phyloP scores from a whole-genome alignment of 163 green algal species.

The Chlamydomonas reinhardtii region DNA sequence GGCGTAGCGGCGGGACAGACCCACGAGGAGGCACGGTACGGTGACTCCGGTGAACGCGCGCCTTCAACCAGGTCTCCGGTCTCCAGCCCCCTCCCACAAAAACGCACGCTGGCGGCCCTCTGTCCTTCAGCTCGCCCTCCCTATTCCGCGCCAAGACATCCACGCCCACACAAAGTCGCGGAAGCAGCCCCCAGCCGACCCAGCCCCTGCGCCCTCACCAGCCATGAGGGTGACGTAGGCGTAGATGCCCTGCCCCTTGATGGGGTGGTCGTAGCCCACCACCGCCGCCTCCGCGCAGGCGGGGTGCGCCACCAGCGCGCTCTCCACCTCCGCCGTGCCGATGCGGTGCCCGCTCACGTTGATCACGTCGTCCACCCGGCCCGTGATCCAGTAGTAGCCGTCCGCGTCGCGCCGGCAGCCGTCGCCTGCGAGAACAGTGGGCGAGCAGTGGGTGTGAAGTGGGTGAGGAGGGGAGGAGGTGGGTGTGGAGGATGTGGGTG shows the following conservation, averaged over 20 bases:
- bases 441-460: not conserved
- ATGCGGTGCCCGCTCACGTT: constrained; percentile 80
- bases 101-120: too few species aligned
- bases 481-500: too few species aligned
- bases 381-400: constrained; percentile 97
- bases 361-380: constrained; percentile 96
- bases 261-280: constrained; percentile 83
- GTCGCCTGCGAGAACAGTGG: constrained; percentile 72
- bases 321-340: constrained; percentile 94
- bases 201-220: not conserved
- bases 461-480: not conserved
- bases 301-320: constrained; percentile 85
- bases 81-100: too few species aligned
- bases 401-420: constrained; percentile 88
- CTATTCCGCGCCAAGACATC: too few species aligned
- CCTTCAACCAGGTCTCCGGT: too few species aligned
- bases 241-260: constrained; percentile 97
- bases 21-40: too few species aligned
- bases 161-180: too few species aligned
- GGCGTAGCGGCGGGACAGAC: too few species aligned
- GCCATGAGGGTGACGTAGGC: constrained; percentile 90
- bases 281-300: constrained; percentile 85
- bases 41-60: too few species aligned
- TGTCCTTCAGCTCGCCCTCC: too few species aligned
- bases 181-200: too few species aligned